Evolutionary conservation across 805 yeast species (phyloP).

Genomic region (Candida fluviatilis): DNA sequence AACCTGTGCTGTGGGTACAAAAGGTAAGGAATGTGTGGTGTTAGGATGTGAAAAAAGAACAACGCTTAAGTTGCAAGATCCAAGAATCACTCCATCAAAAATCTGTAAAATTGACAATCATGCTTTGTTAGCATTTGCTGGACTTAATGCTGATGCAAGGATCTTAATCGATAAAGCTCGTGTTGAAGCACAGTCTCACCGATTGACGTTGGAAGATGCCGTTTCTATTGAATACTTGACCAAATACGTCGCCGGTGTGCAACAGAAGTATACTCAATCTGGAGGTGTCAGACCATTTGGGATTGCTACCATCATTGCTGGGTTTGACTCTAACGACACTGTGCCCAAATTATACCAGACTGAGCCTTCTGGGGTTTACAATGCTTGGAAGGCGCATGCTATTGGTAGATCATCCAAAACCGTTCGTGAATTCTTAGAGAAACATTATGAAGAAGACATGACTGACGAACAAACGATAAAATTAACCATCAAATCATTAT

Average conservation of each 20-base stretch:
- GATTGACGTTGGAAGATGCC: slow-evolving; percentile 90
- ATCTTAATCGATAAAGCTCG: slow-evolving; percentile 92
- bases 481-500: slow-evolving; percentile 77
- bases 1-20: slow-evolving; percentile 96
- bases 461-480: slow-evolving; percentile 68
- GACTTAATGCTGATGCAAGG: slow-evolving; percentile 97
- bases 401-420: slow-evolving; percentile 95
- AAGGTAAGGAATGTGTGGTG: slow-evolving; percentile 84
- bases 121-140: slow-evolving; percentile 91
- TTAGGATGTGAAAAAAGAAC: slow-evolving; percentile 96
- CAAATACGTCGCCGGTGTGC: slow-evolving; percentile 94
- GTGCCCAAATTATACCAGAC: slow-evolving; percentile 87
- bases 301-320: slow-evolving; percentile 90
- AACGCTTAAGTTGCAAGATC: slow-evolving; percentile 91
- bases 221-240: slow-evolving; percentile 90
- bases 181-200: slow-evolving; percentile 93
- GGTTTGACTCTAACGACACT: slow-evolving; percentile 83
- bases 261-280: slow-evolving; percentile 93
- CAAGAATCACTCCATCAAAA: slow-evolving; percentile 93
- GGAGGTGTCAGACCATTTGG: slow-evolving; percentile 99
- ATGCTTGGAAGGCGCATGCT: slow-evolving; percentile 97
- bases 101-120: slow-evolving; percentile 89
- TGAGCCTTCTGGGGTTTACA: slow-evolving; percentile 95
- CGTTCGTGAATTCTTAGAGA: slow-evolving; percentile 91
- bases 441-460: slow-evolving; percentile 65